Conservation (phyloP, 768 basidiomycete species). For the Cystobasidium ongulense region DNA sequence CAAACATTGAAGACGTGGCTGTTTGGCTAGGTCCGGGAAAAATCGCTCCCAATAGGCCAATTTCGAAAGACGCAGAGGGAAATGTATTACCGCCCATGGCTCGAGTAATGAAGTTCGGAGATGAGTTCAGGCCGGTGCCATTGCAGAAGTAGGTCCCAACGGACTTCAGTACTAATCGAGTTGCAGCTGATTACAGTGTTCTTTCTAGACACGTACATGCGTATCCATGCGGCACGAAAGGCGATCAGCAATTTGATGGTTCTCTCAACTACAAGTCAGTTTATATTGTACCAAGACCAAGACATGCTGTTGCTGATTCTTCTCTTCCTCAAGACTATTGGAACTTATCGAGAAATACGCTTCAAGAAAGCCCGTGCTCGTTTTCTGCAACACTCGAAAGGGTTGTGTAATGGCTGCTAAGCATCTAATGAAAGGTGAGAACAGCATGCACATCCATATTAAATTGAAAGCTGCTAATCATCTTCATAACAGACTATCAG, state of each 20-base stretch:
- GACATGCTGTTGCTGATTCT: not conserved
- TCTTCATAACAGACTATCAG: slow-evolving; percentile 11
- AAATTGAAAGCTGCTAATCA: too few species aligned
- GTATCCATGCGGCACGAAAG: slow-evolving; percentile 55
- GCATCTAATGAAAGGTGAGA: slow-evolving; percentile 50
- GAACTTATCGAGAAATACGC: slow-evolving; percentile 64
- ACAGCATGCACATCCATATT: too few species aligned
- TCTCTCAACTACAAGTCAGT: slow-evolving; percentile 57
- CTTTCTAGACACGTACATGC: slow-evolving; percentile 54
- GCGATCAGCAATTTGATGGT: slow-evolving; percentile 69
- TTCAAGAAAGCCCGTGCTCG: slow-evolving; percentile 69
- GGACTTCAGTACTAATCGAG: slow-evolving; percentile 39
- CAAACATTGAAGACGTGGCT: slow-evolving; percentile 84
- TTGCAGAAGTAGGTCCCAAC: slow-evolving; percentile 52
- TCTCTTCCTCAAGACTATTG: slow-evolving; percentile 50
- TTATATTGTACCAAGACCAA: too few species aligned
- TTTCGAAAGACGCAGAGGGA: not conserved
- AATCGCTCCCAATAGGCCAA: not conserved
- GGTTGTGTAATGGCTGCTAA: slow-evolving; percentile 55
- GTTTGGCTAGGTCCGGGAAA: slow-evolving; percentile 62
- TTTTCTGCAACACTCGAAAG: slow-evolving; percentile 83
- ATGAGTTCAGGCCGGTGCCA: slow-evolving; percentile 75
- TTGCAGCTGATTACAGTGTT: not conserved
- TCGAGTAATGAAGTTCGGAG: slow-evolving; percentile 75
- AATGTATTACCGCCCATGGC: slow-evolving; percentile 45